A percentile compares a stretch with the other conserved stretches of the same genome.
Conservation (phyloP, 352 stramenopile genomes). For the Phytopythium sindhum region DNA sequence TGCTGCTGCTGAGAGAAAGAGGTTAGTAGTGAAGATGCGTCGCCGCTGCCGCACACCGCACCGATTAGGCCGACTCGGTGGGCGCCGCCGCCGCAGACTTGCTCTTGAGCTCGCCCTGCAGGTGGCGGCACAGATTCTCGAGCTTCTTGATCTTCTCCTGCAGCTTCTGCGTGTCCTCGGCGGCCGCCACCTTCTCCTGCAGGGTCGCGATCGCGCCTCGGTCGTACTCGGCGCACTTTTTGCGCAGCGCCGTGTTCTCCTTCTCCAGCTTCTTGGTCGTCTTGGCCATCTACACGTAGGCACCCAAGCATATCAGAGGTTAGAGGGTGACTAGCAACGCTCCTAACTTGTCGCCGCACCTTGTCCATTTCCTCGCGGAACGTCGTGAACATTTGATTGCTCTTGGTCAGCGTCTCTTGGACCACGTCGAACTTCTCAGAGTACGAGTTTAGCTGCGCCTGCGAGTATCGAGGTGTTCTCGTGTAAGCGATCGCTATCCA, state of each 20-base stretch:
- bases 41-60: not conserved
- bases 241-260: slow-evolving; percentile 74
- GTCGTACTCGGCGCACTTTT: slow-evolving; percentile 83
- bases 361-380: slow-evolving; percentile 88
- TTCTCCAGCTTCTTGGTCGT: slow-evolving; percentile 87
- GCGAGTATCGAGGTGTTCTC: not conserved
- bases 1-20: not conserved
- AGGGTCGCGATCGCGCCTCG: slow-evolving; percentile 67
- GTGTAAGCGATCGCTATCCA: not conserved
- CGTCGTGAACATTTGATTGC: slow-evolving; percentile 82
- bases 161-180: slow-evolving; percentile 63
- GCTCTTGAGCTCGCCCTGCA: slow-evolving; percentile 75
- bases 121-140: slow-evolving; percentile 73
- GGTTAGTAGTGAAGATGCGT: not conserved
- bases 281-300: slow-evolving; percentile 57
- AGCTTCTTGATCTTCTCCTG: slow-evolving; percentile 84
- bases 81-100: slow-evolving; percentile 13
- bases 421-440: slow-evolving; percentile 85
- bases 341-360: slow-evolving; percentile 9
- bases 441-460: slow-evolving; percentile 75
- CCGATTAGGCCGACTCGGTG: slow-evolving; percentile 20
- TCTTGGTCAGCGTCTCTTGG: slow-evolving; percentile 83
- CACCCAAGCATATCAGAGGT: not conserved
- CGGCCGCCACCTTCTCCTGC: slow-evolving; percentile 61
- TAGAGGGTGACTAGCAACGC: not conserved